Conservation (phyloP, 2,329 filamentous ascomycete species). For the Aschersonia sp. region DNA sequence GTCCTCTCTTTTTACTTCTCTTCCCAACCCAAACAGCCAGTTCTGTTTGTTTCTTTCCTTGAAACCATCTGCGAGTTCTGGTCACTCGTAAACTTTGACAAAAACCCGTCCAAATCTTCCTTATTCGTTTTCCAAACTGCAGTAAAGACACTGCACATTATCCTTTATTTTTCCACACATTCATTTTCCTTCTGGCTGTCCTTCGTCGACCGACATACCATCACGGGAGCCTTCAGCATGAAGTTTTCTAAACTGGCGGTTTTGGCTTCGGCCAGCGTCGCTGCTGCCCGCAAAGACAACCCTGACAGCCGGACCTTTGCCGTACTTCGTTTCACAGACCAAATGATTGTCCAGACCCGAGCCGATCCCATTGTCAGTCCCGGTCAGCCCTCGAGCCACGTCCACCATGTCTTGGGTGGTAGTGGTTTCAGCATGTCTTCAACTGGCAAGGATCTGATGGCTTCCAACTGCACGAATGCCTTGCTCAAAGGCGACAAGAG, state of each 20-base stretch:
- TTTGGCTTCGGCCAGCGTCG: constrained; percentile 24
- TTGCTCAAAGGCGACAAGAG: constrained; percentile 52
- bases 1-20: constrained; percentile 16
- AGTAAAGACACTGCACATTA: neutral
- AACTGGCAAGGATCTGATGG: constrained; percentile 41
- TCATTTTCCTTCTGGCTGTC: constrained; percentile 11
- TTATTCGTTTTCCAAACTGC: neutral
- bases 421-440: constrained; percentile 51
- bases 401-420: constrained; percentile 58
- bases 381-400: constrained; percentile 42
- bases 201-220: neutral
- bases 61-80: constrained; percentile 8
- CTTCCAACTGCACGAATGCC: constrained; percentile 58
- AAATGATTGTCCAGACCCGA: constrained; percentile 45
- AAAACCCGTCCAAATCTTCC: neutral
- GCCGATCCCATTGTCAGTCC: constrained; percentile 56
- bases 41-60: constrained; percentile 17
- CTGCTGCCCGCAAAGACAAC: constrained; percentile 22
- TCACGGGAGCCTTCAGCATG: constrained; percentile 12
- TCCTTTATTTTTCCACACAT: constrained; percentile 1
- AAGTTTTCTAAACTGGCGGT: constrained; percentile 18
- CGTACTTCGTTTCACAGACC: constrained; percentile 57
- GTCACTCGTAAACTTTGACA: constrained; percentile 5
- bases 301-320: constrained; percentile 41
- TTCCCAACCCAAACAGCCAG: constrained; percentile 8